Conservation (phyloP, 192 early-diverging fungal genomes). For the Umbelopsis ramanniana region DNA sequence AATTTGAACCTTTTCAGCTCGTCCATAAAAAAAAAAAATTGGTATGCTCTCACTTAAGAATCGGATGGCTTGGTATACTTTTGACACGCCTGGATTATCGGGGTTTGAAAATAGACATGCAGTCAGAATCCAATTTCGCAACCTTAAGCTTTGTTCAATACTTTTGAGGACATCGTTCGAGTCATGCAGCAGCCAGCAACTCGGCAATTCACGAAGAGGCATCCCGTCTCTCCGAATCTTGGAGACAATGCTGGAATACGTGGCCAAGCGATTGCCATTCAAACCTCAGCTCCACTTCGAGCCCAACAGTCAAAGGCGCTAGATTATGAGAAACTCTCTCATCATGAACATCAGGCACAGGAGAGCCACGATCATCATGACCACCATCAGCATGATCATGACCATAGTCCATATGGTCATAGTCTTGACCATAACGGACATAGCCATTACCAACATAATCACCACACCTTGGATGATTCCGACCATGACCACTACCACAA, state of each 20-base stretch:
- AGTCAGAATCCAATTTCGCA: not conserved
- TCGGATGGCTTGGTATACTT: too few species aligned
- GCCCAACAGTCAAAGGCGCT: constrained; percentile 12
- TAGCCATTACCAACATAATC: constrained; percentile 27
- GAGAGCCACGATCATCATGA: constrained; percentile 26
- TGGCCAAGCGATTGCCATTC: constrained; percentile 21
- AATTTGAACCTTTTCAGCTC: too few species aligned
- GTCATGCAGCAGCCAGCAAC: constrained; percentile 11
- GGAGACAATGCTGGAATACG: not conserved
- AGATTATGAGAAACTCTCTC: constrained; percentile 21
- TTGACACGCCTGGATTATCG: not conserved
- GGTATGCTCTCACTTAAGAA: too few species aligned
- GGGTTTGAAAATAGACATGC: not conserved
- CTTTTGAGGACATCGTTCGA: not conserved
- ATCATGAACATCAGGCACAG: constrained; percentile 1
- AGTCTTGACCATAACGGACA: constrained; percentile 17
- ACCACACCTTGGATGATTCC: not conserved
- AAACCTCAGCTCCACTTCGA: constrained; percentile 23
- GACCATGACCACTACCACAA: not conserved
- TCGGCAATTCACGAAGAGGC: not conserved
- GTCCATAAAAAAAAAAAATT: too few species aligned
- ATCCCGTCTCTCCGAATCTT: not conserved
- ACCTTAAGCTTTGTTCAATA: not conserved
- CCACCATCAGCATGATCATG: constrained; percentile 30
- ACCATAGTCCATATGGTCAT: constrained; percentile 11